These are phyloP conservation scores for Ilyonectria mors-panacis DNA, from an alignment of 2,329 filamentous ascomycete species.

Conservation along the genomic window DNA sequence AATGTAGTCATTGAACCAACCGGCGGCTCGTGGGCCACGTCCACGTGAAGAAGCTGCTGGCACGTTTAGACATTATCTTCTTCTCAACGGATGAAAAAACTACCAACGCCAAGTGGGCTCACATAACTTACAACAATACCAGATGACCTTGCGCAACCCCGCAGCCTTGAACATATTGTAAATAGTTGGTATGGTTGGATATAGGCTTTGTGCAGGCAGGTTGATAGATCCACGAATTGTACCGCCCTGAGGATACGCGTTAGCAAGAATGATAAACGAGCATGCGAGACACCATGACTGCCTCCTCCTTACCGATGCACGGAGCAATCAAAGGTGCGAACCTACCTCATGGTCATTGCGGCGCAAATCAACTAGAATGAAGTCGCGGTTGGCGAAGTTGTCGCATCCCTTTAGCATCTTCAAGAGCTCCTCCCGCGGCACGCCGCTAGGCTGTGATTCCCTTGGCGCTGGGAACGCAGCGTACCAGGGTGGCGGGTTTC, in stretches of 20 bases:
- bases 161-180: conserved; percentile 61
- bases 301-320: no score
- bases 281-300: background rate
- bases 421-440: conserved; percentile 55
- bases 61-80: background rate
- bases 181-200: conserved; percentile 58
- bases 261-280: background rate
- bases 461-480: conserved; percentile 56
- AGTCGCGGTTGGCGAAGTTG: conserved; percentile 49
- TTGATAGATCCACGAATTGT: conserved; percentile 69
- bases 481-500: conserved; percentile 53
- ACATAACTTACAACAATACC: conserved; percentile 61
- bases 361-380: conserved; percentile 62
- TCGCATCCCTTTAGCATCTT: conserved; percentile 50
- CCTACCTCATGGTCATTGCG: conserved; percentile 58
- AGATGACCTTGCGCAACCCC: conserved; percentile 58
- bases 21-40: conserved; percentile 67
- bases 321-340: background rate
- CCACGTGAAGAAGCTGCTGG: conserved; percentile 67
- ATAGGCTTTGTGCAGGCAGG: conserved; percentile 64
- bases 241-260: conserved; percentile 61
- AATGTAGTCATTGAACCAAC: conserved; percentile 70
- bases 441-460: conserved; percentile 37
- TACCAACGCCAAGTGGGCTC: background rate
- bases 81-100: background rate